Conservation (phyloP, 2,329 filamentous ascomycete genomes). For the Epichloe brachyelytri region DNA sequence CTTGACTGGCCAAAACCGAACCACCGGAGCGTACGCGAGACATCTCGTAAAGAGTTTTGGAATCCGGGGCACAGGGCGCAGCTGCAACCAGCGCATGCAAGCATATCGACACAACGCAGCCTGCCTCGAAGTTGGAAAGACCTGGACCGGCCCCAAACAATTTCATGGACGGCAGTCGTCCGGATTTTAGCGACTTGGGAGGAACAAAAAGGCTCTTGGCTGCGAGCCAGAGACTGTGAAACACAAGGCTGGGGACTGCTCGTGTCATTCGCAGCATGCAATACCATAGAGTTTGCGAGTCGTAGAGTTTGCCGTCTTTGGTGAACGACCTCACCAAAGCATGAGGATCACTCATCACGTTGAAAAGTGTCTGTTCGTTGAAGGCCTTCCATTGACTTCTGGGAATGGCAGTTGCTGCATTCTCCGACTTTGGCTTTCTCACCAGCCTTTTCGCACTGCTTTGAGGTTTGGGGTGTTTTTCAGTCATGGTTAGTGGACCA, state of each 20-base stretch:
- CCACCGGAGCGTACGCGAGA: slow-evolving; percentile 46
- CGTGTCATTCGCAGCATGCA: slow-evolving; percentile 48
- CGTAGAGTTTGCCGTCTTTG: slow-evolving; percentile 35
- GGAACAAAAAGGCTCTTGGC: slow-evolving; percentile 48
- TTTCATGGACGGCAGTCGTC: slow-evolving; percentile 18
- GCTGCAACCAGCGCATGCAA: slow-evolving; percentile 49
- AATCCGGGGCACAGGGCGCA: slow-evolving; percentile 36
- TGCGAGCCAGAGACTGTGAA: slow-evolving; percentile 53
- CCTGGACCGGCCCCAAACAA: slow-evolving; percentile 4
- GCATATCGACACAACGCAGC: slow-evolving; percentile 44
- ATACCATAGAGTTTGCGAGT: slow-evolving; percentile 51
- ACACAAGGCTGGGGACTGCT: slow-evolving; percentile 42
- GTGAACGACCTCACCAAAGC: slow-evolving; percentile 45
- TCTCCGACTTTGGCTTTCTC: slow-evolving; percentile 1
- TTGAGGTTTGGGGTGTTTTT: slow-evolving; percentile 8
- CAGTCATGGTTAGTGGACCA: slow-evolving; percentile 18
- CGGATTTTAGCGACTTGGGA: slow-evolving; percentile 30
- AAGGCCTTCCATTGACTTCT: slow-evolving; percentile 44
- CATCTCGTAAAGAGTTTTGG: slow-evolving; percentile 41
- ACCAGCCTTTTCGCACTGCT: slow-evolving; percentile 5
- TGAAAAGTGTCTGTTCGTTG: slow-evolving; percentile 51
- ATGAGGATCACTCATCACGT: slow-evolving; percentile 45
- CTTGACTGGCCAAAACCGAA: slow-evolving; percentile 33
- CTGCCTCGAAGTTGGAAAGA: slow-evolving; percentile 34
- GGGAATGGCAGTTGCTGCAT: slow-evolving; percentile 4